These are phyloP conservation scores for Plasmodium adleri DNA, from an alignment of 169 alveolate species.

Conservation along the genomic window DNA sequence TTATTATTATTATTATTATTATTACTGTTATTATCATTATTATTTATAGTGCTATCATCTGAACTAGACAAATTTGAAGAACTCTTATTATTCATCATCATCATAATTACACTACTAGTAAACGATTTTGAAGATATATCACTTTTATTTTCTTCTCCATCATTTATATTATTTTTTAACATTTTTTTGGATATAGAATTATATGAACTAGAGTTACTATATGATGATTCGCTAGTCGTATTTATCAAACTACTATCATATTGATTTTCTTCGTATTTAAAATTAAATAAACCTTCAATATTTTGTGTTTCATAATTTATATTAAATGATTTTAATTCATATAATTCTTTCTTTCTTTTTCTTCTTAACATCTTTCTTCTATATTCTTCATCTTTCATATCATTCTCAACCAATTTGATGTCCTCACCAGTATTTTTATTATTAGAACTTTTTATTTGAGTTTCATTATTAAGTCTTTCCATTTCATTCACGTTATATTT, in stretches of 20 bases:
- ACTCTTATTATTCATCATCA: background rate
- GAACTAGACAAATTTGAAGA: too few species aligned
- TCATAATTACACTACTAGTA: background rate
- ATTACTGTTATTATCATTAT: background rate
- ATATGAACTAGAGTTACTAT: slow-evolving; percentile 19
- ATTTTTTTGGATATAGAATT: background rate
- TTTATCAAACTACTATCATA: slow-evolving; percentile 70
- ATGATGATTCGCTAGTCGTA: slow-evolving; percentile 54
- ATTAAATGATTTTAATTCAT: slow-evolving; percentile 59
- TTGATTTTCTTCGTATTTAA: slow-evolving; percentile 76
- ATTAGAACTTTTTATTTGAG: background rate
- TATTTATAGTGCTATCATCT: background rate
- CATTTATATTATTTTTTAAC: slow-evolving; percentile 11
- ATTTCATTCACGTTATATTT: slow-evolving; percentile 43
- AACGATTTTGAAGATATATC: slow-evolving; percentile 2
- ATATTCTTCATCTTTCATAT: slow-evolving; percentile 3
- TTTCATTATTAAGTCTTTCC: background rate
- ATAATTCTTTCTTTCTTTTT: slow-evolving; percentile 7
- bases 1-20: background rate
- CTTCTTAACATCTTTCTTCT: background rate
- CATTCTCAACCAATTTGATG: slow-evolving; percentile 15
- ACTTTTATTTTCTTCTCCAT: background rate
- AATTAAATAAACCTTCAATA: slow-evolving; percentile 72
- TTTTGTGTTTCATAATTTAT: slow-evolving; percentile 74
- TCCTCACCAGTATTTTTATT: slow-evolving; percentile 11